Percentiles rank a stretch among this genome's conserved stretches.
phyloP scores from a whole-genome alignment of 2,329 filamentous ascomycete genomes.

The Xylaria sp. region DNA sequence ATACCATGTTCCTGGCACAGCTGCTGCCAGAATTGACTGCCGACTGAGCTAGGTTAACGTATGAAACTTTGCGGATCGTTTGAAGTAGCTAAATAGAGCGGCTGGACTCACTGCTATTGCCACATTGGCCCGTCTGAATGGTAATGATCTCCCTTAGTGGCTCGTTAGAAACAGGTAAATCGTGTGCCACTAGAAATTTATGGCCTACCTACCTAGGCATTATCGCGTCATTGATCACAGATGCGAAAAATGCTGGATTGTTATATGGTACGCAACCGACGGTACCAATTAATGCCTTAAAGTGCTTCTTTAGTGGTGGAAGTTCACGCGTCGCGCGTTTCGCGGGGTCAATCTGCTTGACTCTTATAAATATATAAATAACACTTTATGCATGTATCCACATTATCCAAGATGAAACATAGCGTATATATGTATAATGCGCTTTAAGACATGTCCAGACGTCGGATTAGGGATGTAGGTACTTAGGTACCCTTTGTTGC shows the following conservation, averaged over 20 bases:
- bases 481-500: too few species aligned
- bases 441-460: too few species aligned
- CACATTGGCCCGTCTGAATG: slow-evolving; percentile 98
- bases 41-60: slow-evolving; percentile 69
- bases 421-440: too few species aligned
- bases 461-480: too few species aligned
- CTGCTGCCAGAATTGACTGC: slow-evolving; percentile 99
- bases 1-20: slow-evolving; percentile 98
- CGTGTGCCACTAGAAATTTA: background rate
- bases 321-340: slow-evolving; percentile 24
- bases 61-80: slow-evolving; percentile 24
- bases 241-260: background rate
- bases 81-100: slow-evolving; percentile 34
- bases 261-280: background rate
- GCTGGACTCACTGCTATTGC: slow-evolving; percentile 89
- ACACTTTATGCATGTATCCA: too few species aligned
- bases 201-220: slow-evolving; percentile 36
- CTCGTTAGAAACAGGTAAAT: slow-evolving; percentile 16
- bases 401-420: too few species aligned
- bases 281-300: background rate
- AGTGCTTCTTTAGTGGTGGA: background rate
- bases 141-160: slow-evolving; percentile 92
- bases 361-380: too few species aligned
- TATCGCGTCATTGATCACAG: slow-evolving; percentile 32
- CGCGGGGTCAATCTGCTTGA: slow-evolving; percentile 8